phyloP scores from a whole-genome alignment of 768 basidiomycete genomes.

The Amyloporia xantha region DNA sequence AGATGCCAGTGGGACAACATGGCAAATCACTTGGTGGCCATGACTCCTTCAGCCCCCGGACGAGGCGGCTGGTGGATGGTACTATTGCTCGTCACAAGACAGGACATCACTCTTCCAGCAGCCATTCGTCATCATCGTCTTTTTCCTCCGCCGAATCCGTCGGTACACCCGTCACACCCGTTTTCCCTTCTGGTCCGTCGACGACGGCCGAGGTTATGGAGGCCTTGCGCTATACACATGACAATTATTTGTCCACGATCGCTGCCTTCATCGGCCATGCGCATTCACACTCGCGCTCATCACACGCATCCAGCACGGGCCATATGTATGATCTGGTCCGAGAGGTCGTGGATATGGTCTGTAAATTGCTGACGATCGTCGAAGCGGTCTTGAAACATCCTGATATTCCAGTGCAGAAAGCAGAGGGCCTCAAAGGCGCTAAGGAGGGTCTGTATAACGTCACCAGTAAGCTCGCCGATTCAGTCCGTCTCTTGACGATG shows the following conservation, averaged over 20 bases:
- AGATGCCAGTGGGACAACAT: constrained; percentile 23
- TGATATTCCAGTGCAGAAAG: constrained; percentile 56
- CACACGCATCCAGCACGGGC: constrained; percentile 90
- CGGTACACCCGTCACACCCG: constrained; percentile 37
- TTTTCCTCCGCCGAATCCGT: constrained; percentile 56
- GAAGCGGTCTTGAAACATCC: constrained; percentile 81
- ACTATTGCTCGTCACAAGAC: constrained; percentile 12
- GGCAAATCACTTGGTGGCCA: constrained; percentile 6
- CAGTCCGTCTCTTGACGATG: constrained; percentile 71
- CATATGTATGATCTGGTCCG: constrained; percentile 93
- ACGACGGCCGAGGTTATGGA: constrained; percentile 65
- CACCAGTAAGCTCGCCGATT: constrained; percentile 81
- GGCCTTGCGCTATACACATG: constrained; percentile 77
- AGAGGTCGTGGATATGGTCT: constrained; percentile 90
- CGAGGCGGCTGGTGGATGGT: constrained; percentile 2
- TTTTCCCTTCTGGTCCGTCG: constrained; percentile 69
- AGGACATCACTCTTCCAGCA: constrained; percentile 50
- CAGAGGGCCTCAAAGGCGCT: constrained; percentile 57
- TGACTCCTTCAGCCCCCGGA: constrained; percentile 4
- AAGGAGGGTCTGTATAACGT: constrained; percentile 82
- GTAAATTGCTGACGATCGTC: constrained; percentile 84
- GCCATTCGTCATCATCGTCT: constrained; percentile 63
- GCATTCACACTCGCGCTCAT: constrained; percentile 83
- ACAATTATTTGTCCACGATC: constrained; percentile 86
- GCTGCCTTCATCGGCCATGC: constrained; percentile 98